phyloP scores from a whole-genome alignment of 805 yeast genomes.

The Candida jianshihensis region DNA sequence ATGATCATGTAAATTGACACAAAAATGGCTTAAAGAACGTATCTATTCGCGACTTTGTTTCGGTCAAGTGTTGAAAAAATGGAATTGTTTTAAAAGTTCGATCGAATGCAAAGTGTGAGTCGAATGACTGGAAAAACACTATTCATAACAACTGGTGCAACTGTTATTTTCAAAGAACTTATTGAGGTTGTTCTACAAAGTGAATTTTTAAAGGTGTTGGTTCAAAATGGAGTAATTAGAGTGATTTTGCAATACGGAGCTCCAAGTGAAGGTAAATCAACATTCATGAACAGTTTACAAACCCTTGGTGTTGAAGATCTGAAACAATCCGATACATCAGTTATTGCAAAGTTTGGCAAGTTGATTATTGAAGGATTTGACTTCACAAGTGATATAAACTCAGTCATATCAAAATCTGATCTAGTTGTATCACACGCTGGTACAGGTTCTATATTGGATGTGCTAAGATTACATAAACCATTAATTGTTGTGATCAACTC shows the following conservation, averaged over 20 bases:
- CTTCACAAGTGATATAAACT: constrained; percentile 35
- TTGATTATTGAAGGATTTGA: constrained; percentile 38
- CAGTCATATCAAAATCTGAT: constrained; percentile 39
- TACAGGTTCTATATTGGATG: constrained; percentile 86
- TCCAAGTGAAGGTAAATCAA: constrained; percentile 20
- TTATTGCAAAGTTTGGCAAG: constrained; percentile 1
- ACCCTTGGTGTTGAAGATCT: not conserved
- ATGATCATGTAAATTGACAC: not conserved
- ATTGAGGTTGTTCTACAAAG: constrained; percentile 35
- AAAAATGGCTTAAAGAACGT: not conserved
- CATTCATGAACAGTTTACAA: constrained; percentile 12
- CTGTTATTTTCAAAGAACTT: constrained; percentile 68
- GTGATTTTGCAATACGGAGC: constrained; percentile 58
- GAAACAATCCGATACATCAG: not conserved
- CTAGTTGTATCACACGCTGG: constrained; percentile 84
- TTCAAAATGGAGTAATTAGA: constrained; percentile 28
- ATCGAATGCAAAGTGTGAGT: too few relatives aligned
- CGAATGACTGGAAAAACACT: constrained; percentile 9
- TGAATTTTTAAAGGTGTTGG: constrained; percentile 31
- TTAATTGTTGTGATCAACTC: constrained; percentile 68
- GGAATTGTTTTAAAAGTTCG: not conserved
- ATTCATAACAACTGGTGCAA: constrained; percentile 85
- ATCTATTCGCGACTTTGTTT: too few relatives aligned
- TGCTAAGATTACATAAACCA: constrained; percentile 47
- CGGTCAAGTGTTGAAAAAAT: too few relatives aligned